phyloP scores from a whole-genome alignment of 2,329 filamentous ascomycete species.

The Colletotrichum scovillei region DNA sequence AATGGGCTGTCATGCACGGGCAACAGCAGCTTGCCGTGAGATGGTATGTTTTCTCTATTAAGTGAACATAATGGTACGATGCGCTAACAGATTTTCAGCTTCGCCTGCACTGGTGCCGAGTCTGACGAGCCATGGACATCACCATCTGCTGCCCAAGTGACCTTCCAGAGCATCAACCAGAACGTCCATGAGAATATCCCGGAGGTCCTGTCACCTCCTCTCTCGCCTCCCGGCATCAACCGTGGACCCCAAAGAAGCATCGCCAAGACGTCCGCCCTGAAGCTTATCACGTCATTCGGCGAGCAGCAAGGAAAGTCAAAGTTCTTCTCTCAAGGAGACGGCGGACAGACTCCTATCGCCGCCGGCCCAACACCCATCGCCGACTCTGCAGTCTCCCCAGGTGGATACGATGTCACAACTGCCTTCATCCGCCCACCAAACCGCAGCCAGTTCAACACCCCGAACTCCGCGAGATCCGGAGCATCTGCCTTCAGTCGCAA shows the following conservation, averaged over 20 bases:
- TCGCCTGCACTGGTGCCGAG: slow-evolving; percentile 89
- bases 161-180: slow-evolving; percentile 64
- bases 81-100: slow-evolving; percentile 56
- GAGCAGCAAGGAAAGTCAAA: slow-evolving; percentile 69
- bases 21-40: slow-evolving; percentile 92
- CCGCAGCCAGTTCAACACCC: slow-evolving; percentile 76
- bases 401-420: slow-evolving; percentile 72
- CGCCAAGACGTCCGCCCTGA: slow-evolving; percentile 85
- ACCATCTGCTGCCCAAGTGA: slow-evolving; percentile 76
- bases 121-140: slow-evolving; percentile 90
- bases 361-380: slow-evolving; percentile 90
- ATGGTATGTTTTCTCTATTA: slow-evolving; percentile 60
- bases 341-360: slow-evolving; percentile 79
- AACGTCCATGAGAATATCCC: slow-evolving; percentile 66
- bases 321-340: slow-evolving; percentile 69
- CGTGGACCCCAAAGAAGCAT: slow-evolving; percentile 71
- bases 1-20: slow-evolving; percentile 86
- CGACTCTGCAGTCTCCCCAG: slow-evolving; percentile 80
- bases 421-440: slow-evolving; percentile 76
- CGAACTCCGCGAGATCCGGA: slow-evolving; percentile 72
- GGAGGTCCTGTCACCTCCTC: slow-evolving; percentile 74
- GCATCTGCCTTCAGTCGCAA: slow-evolving; percentile 69
- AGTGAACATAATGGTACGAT: background rate
- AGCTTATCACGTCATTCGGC: slow-evolving; percentile 91
- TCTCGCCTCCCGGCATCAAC: slow-evolving; percentile 77